Base-by-base conservation (phyloP, 2,329 filamentous ascomycete genomes). In the Xylariaceae sp. region DNA sequence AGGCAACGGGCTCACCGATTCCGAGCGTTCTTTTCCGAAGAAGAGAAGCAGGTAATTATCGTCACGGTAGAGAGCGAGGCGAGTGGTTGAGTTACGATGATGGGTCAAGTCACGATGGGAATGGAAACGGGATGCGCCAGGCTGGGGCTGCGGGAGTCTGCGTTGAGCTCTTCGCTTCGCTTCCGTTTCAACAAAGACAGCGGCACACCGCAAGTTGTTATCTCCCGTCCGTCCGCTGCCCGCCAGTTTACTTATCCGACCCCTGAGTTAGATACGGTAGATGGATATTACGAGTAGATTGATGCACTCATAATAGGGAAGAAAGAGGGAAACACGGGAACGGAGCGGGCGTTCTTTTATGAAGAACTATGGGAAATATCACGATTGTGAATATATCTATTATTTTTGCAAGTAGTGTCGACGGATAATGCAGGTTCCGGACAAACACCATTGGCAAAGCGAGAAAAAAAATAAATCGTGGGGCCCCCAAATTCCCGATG, bases 131-230 rank as follows among this genome's bases (percentile, higher is more conserved):
- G 37, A 47, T 49, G 54, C 3, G 53, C 30, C 17, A 18, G 17
- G 17, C 17, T 18, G 17, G 17, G 17, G 17, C 53, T 44, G 54
- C 45, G 60, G 60, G 39, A 44, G 17, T 60, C 37, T 58, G 56
- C 58, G 53, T 56, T 60, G 49, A 57, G 58, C 56, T 13, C 61
- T 49, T 39, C 55, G 50, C 45, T 30, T 23, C 35, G 39, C 35
- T 34, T 5, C 23, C 17, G 5, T 56, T 50, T 18, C 34, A 44
- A 53, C 34, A 44, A 30, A 30, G 23, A 30, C 4, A 4, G 23
- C 23, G 34, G 30, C 54, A 63, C 62, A 64, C 62, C 62, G 62
- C 62, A 64, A 64, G 45, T 64, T 61, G 23, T 30, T 30, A 30
- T 30, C 23, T 30, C 23, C 23, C 23, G 23, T 30, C 23, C 23